phyloP scores from a whole-genome alignment of 257 asterid genomes.

The Nicotiana undulata region DNA sequence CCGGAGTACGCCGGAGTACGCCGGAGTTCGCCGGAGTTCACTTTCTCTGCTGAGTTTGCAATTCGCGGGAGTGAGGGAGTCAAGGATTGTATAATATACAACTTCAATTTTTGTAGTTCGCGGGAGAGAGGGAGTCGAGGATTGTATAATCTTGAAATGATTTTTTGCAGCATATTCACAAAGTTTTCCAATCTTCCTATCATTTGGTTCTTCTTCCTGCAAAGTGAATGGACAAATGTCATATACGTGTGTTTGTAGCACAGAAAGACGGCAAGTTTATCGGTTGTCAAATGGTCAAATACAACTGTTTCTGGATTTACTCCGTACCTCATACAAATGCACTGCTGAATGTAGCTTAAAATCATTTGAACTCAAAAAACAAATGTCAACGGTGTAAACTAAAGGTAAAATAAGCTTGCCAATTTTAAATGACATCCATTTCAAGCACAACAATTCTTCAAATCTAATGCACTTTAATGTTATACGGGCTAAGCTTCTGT shows the following conservation, averaged over 20 bases:
- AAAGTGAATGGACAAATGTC: slow-evolving; percentile 9
- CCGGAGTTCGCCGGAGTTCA: too few species aligned
- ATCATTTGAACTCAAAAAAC: not conserved
- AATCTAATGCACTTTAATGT: not conserved
- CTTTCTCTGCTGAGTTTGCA: too few species aligned
- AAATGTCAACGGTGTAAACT: not conserved
- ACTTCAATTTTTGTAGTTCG: too few species aligned
- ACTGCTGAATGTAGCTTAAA: not conserved
- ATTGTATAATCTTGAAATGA: too few species aligned
- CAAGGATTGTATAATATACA: too few species aligned
- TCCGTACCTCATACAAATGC: not conserved
- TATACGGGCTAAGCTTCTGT: not conserved
- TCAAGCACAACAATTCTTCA: not conserved
- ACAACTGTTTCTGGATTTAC: not conserved
- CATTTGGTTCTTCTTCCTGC: slow-evolving; percentile 90
- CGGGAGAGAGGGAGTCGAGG: too few species aligned
- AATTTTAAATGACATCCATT: not conserved
- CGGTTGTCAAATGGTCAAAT: not conserved
- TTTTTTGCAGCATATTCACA: slow-evolving; percentile 92
- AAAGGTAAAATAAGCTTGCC: not conserved
- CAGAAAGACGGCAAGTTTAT: not conserved
- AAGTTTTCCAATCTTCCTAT: slow-evolving; percentile 84
- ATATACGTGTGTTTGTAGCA: not conserved
- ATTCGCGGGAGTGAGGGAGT: too few species aligned
- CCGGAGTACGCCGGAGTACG: too few species aligned